A percentile compares a stretch with the other conserved stretches of the same genome.
These are phyloP conservation scores for Cruciata laevipes DNA, from an alignment of 257 asterid genomes.

Conservation along the genomic window DNA sequence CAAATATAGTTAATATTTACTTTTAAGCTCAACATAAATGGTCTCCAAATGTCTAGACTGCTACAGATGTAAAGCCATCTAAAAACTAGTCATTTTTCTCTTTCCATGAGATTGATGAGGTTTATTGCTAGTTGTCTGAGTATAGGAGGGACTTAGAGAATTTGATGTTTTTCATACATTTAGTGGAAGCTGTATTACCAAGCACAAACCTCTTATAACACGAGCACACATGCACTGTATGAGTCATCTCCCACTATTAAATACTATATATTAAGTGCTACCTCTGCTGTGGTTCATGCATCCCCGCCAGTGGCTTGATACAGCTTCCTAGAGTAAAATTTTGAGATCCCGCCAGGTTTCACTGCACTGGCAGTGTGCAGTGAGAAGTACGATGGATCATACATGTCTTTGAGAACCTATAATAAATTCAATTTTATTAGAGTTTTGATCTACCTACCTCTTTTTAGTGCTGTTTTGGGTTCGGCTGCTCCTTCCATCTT, in stretches of 20 bases:
- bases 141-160: background rate
- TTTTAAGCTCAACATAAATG: background rate
- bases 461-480: background rate
- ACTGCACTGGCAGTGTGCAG: conserved; percentile 99
- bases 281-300: conserved; percentile 36
- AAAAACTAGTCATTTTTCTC: background rate
- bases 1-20: background rate
- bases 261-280: background rate
- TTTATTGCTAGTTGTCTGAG: background rate
- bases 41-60: background rate
- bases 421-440: background rate
- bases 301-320: conserved; percentile 31
- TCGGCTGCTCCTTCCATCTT: background rate
- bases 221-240: conserved; percentile 27
- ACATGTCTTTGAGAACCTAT: conserved; percentile 26
- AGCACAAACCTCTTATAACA: background rate
- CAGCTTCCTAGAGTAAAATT: conserved; percentile 68
- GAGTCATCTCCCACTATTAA: background rate
- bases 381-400: conserved; percentile 95
- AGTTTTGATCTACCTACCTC: background rate
- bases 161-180: background rate
- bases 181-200: conserved; percentile 53
- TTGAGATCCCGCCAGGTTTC: conserved; percentile 96
- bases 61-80: background rate
- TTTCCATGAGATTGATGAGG: background rate